phyloP scores from a whole-genome alignment of 2,329 filamentous ascomycete genomes.

The Ceratocystis diversiconidia region DNA sequence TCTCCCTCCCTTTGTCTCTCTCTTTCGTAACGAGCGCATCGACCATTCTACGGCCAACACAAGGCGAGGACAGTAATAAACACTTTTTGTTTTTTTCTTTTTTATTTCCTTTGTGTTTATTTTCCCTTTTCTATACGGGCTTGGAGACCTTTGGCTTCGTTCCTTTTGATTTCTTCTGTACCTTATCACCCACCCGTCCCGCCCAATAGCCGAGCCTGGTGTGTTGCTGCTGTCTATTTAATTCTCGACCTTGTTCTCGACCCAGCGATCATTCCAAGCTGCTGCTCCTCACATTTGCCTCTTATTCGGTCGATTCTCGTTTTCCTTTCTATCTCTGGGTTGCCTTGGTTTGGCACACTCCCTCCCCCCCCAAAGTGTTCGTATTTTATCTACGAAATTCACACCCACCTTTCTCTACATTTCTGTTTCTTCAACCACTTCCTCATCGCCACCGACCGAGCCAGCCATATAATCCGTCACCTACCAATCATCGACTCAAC shows the following conservation, averaged over 20 bases:
- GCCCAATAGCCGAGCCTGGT: not conserved
- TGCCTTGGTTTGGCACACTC: not conserved
- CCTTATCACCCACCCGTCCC: not conserved
- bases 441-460: not conserved
- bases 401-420: conserved; percentile 13
- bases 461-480: not conserved
- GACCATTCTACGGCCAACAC: not conserved
- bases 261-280: not conserved
- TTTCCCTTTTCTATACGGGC: not conserved
- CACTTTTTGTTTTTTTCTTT: not conserved
- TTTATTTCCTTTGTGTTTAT: not conserved
- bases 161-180: not conserved
- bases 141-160: not conserved
- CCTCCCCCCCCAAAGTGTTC: not conserved
- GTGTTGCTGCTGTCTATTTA: not conserved
- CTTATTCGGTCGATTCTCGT: not conserved
- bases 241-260: conserved; percentile 4
- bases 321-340: not conserved
- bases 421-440: conserved; percentile 9
- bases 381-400: not conserved
- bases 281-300: too few species aligned
- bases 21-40: not conserved
- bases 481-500: not conserved
- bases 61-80: not conserved
- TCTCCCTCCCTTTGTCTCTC: not conserved